Percentiles rank a stretch among this genome's conserved stretches.
These are phyloP conservation scores for Canna indica DNA, from an alignment of 176 grass and related monocot species.

Conservation along the genomic window DNA sequence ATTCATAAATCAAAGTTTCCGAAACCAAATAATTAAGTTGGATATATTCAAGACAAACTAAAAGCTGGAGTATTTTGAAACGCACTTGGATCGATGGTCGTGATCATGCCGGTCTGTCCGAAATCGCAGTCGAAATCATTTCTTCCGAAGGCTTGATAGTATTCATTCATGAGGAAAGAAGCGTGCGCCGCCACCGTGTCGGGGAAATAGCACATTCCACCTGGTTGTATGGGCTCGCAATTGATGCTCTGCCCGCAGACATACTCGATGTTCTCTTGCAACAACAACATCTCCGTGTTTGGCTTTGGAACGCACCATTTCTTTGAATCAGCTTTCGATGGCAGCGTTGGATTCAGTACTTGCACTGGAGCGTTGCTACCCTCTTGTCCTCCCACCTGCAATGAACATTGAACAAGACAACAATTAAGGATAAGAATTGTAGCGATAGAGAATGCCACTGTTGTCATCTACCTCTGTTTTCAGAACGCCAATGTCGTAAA, in stretches of 20 bases:
- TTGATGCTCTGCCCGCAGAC: conserved; percentile 50
- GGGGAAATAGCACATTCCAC: conserved; percentile 49
- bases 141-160: conserved; percentile 42
- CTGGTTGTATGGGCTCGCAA: conserved; percentile 45
- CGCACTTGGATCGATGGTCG: conserved; percentile 61
- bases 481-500: conserved; percentile 70
- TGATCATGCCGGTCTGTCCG: conserved; percentile 40
- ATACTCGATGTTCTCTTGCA: conserved; percentile 82
- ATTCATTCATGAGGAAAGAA: conserved; percentile 75
- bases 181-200: conserved; percentile 53
- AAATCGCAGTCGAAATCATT: conserved; percentile 62
- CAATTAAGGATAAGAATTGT: no score
- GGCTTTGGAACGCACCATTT: conserved; percentile 61
- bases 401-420: neutral
- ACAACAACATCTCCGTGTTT: conserved; percentile 33
- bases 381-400: neutral
- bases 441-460: no score
- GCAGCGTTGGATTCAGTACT: neutral
- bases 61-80: neutral
- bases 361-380: neutral
- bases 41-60: no score
- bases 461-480: neutral
- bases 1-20: neutral
- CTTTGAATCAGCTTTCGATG: conserved; percentile 3
- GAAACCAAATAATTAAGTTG: neutral